These are phyloP conservation scores for Sporothrix curviconia DNA, from an alignment of 2,329 filamentous ascomycete species.

Conservation along the genomic window DNA sequence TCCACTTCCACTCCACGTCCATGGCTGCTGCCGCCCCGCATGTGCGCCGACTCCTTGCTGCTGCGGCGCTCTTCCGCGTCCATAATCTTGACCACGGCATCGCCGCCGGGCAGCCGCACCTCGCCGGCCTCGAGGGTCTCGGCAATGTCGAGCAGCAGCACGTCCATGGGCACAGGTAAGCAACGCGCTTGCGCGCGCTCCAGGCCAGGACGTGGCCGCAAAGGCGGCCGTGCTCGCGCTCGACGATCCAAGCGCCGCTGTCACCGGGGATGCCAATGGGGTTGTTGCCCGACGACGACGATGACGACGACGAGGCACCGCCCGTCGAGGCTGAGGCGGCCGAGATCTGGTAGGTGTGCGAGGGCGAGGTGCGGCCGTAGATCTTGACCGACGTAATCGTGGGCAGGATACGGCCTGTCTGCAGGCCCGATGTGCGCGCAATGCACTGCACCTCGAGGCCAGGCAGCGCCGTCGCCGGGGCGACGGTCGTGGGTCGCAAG, in stretches of 20 bases:
- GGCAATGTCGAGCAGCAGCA: slow-evolving; percentile 78
- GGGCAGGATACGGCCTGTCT: slow-evolving; percentile 69
- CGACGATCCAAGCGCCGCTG: slow-evolving; percentile 87
- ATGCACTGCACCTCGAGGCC: slow-evolving; percentile 79
- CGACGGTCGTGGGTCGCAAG: slow-evolving; percentile 52
- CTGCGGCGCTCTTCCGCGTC: slow-evolving; percentile 9
- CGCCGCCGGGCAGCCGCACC: slow-evolving; percentile 63
- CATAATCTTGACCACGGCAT: slow-evolving; percentile 32
- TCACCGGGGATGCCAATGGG: slow-evolving; percentile 72
- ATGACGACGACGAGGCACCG: no score
- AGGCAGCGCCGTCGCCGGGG: slow-evolving; percentile 55
- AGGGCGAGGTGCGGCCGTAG: slow-evolving; percentile 73
- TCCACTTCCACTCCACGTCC: no score
- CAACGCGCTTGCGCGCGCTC: slow-evolving; percentile 71
- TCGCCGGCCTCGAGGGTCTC: slow-evolving; percentile 64
- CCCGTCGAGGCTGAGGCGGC: background rate
- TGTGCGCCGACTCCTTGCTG: background rate
- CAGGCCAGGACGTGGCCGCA: slow-evolving; percentile 89
- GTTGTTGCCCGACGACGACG: no score
- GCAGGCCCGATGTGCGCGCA: slow-evolving; percentile 78
- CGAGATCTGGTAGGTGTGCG: slow-evolving; percentile 57
- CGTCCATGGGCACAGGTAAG: slow-evolving; percentile 93
- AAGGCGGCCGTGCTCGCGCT: slow-evolving; percentile 68
- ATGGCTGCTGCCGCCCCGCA: no score
- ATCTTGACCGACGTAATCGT: slow-evolving; percentile 81